A percentile compares a stretch with the other conserved stretches of the same genome.
phyloP scores from a whole-genome alignment of 805 yeast species.

The Candida railenensis region DNA sequence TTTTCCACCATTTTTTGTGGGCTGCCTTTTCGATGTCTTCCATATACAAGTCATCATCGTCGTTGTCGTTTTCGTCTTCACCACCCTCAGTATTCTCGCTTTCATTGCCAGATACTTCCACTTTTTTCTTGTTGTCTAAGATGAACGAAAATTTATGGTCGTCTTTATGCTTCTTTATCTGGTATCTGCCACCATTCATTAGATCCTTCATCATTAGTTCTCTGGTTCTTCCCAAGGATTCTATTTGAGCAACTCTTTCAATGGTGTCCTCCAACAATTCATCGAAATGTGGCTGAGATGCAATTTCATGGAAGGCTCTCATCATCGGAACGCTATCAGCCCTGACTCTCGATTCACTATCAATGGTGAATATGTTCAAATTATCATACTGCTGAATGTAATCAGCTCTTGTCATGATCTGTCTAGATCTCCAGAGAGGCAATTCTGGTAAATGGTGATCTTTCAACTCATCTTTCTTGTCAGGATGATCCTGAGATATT shows the following conservation, averaged over 20 bases:
- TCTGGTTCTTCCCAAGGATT: conserved; percentile 73
- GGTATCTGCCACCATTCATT: conserved; percentile 48
- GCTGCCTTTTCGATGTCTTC: conserved; percentile 55
- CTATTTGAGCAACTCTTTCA: conserved; percentile 71
- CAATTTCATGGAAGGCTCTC: conserved; percentile 83
- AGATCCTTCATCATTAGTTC: conserved; percentile 74
- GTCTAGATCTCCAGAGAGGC: conserved; percentile 82
- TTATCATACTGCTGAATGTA: conserved; percentile 74
- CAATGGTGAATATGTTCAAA: conserved; percentile 76
- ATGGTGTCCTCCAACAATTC: conserved; percentile 62
- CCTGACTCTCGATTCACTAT: conserved; percentile 66
- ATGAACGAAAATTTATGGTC: conserved; percentile 13
- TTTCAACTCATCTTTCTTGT: conserved; percentile 12
- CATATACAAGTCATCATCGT: conserved; percentile 51
- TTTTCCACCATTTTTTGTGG: conserved; percentile 53
- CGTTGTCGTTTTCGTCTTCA: conserved; percentile 17
- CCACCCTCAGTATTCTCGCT: conserved; percentile 13
- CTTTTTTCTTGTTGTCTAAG: conserved; percentile 5
- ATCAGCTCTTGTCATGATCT: conserved; percentile 82
- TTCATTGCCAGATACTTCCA: neutral
- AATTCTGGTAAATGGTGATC: conserved; percentile 66
- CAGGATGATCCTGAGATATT: conserved; percentile 37
- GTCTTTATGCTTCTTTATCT: conserved; percentile 18
- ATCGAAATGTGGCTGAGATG: conserved; percentile 68
- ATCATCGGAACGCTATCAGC: conserved; percentile 89